Conservation (phyloP, 148 eudicot species). For the Silene uniflora region DNA sequence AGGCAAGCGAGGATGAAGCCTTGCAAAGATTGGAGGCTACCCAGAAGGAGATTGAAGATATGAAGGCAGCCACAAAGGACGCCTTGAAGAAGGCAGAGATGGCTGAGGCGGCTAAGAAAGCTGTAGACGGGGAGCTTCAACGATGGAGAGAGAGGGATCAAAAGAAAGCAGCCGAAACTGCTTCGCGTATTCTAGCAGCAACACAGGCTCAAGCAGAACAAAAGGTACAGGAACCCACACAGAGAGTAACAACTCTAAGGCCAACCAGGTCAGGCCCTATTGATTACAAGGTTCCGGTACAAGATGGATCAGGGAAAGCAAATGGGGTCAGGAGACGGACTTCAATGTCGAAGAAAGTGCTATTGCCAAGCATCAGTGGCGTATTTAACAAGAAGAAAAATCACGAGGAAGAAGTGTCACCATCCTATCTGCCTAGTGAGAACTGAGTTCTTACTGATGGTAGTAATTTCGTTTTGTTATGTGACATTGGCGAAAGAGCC, state of each 20-base stretch:
- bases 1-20: conserved; percentile 84
- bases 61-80: conserved; percentile 58
- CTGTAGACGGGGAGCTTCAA: conserved; percentile 79
- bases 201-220: conserved; percentile 24
- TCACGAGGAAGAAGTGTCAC: conserved; percentile 50
- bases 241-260: conserved; percentile 18
- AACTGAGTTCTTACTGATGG: conserved; percentile 9
- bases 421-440: conserved; percentile 66
- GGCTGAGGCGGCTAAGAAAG: conserved; percentile 81
- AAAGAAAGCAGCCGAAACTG: conserved; percentile 79
- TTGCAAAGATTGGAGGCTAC: conserved; percentile 55
- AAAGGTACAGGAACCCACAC: conserved; percentile 10
- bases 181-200: conserved; percentile 59
- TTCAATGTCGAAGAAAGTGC: conserved; percentile 47
- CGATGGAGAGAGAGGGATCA: conserved; percentile 80
- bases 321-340: conserved; percentile 37
- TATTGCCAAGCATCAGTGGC: conserved; percentile 58
- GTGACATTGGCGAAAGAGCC: background rate
- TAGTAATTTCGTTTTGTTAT: background rate
- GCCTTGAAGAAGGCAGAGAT: conserved; percentile 68
- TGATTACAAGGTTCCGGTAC: conserved; percentile 37
- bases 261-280: conserved; percentile 40
- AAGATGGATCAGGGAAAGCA: conserved; percentile 30
- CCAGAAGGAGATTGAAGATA: conserved; percentile 62
- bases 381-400: conserved; percentile 72